Percentiles rank a stretch among this genome's conserved stretches.
Conservation (phyloP, 2,329 filamentous ascomycete genomes). For the Cladophialophora chaetospira region DNA sequence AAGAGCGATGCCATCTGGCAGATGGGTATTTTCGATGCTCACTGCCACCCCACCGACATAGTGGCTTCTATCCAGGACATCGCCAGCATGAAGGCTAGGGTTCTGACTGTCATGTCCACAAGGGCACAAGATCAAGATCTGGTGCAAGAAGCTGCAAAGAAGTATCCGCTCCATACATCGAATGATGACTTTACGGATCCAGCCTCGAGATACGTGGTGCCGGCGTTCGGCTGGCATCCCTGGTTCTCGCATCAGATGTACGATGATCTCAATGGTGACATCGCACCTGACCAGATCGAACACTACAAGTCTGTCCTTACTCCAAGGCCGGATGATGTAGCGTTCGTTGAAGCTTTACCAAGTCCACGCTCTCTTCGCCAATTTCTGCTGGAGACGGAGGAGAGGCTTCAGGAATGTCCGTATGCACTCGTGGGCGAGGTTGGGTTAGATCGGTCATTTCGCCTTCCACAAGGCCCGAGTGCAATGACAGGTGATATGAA, state of each 20-base stretch:
- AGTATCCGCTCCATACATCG: slow-evolving; percentile 15
- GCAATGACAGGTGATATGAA: slow-evolving; percentile 40
- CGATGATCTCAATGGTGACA: slow-evolving; percentile 40
- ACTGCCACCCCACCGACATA: slow-evolving; percentile 68
- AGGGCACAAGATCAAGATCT: slow-evolving; percentile 63
- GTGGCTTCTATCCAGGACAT: slow-evolving; percentile 59
- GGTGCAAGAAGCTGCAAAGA: slow-evolving; percentile 53
- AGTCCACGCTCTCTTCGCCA: slow-evolving; percentile 55
- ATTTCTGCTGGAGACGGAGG: slow-evolving; percentile 54
- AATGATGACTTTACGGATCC: slow-evolving; percentile 11
- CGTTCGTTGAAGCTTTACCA: slow-evolving; percentile 55
- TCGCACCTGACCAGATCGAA: slow-evolving; percentile 38
- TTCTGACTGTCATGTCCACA: slow-evolving; percentile 65
- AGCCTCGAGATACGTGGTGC: slow-evolving; percentile 53
- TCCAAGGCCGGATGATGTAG: slow-evolving; percentile 49
- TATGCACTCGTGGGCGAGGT: slow-evolving; percentile 63
- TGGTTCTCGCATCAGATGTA: slow-evolving; percentile 68
- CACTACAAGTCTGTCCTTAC: slow-evolving; percentile 60
- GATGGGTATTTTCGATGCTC: slow-evolving; percentile 63
- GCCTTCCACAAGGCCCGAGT: slow-evolving; percentile 57
- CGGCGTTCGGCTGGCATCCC: slow-evolving; percentile 68
- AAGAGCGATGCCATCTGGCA: slow-evolving; percentile 49
- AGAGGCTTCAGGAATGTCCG: slow-evolving; percentile 53
- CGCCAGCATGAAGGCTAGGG: slow-evolving; percentile 58
- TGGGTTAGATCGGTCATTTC: slow-evolving; percentile 63